Conservation (phyloP, 2,329 filamentous ascomycete species). For the Penicillium sp. region DNA sequence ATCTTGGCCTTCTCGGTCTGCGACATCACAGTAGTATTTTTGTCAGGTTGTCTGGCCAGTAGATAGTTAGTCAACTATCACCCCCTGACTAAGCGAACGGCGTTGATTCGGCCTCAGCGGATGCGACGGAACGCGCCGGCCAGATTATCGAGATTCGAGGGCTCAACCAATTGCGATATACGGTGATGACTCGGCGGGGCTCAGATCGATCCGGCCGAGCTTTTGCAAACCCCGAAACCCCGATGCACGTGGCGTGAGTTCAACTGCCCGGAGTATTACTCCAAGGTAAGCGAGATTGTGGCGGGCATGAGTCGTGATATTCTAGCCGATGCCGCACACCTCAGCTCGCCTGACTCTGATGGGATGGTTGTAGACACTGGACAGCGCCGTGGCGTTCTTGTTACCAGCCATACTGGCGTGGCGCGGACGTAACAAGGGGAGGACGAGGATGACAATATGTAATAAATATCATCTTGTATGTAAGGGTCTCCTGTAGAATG, state of each 20-base stretch:
- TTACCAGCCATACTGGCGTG: neutral
- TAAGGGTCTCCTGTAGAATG: neutral
- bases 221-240: neutral
- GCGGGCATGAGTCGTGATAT: conserved; percentile 4
- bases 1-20: neutral
- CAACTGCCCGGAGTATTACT: neutral
- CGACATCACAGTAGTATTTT: neutral
- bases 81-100: conserved; percentile 6
- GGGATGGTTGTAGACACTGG: too few relatives aligned
- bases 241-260: neutral
- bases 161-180: neutral
- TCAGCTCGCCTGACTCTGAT: too few relatives aligned
- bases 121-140: conserved; percentile 1
- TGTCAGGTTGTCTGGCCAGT: too few relatives aligned
- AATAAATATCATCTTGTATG: neutral
- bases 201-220: conserved; percentile 3
- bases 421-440: neutral
- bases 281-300: neutral
- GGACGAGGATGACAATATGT: too few relatives aligned
- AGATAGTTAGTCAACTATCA: neutral
- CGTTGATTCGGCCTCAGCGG: conserved; percentile 10
- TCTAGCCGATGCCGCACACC: neutral
- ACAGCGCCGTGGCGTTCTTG: too few relatives aligned
- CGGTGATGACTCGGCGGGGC: neutral
- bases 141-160: neutral